phyloP scores from a whole-genome alignment of 495 filamentous ascomycete genomes.

The Annulohypoxylon bovei region DNA sequence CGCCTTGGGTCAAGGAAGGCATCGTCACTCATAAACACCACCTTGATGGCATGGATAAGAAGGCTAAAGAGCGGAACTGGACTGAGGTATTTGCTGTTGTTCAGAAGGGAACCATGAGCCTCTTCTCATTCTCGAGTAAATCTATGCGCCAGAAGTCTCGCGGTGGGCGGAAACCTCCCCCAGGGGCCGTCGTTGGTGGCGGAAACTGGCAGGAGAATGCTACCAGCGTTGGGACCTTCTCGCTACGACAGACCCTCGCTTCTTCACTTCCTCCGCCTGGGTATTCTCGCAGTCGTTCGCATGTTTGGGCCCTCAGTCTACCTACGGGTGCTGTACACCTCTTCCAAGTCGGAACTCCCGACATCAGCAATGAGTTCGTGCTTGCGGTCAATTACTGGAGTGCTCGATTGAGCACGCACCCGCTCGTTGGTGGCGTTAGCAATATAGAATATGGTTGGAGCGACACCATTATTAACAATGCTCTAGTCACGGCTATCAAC shows the following conservation, averaged over 20 bases:
- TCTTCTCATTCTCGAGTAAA: constrained; percentile 91
- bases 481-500: constrained; percentile 66
- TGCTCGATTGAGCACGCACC: constrained; percentile 90
- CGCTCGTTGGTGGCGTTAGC: constrained; percentile 88
- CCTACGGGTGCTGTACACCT: constrained; percentile 94
- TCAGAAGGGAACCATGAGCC: constrained; percentile 91
- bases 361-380: constrained; percentile 95
- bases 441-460: constrained; percentile 99
- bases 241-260: constrained; percentile 91
- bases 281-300: constrained; percentile 87
- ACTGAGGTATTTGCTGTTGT: constrained; percentile 97
- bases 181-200: constrained; percentile 74
- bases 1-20: constrained; percentile 98
- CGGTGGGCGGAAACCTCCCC: constrained; percentile 57
- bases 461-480: constrained; percentile 83
- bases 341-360: constrained; percentile 95
- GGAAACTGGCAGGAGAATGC: constrained; percentile 98
- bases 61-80: constrained; percentile 93
- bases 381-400: constrained; percentile 98
- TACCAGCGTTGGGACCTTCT: constrained; percentile 84
- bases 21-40: constrained; percentile 97
- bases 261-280: constrained; percentile 89
- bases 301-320: constrained; percentile 95
- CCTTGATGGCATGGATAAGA: constrained; percentile 86
- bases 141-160: constrained; percentile 71